These are phyloP conservation scores for Nepenthes gracilis DNA, from an alignment of 148 eudicot genomes.

Conservation along the genomic window DNA sequence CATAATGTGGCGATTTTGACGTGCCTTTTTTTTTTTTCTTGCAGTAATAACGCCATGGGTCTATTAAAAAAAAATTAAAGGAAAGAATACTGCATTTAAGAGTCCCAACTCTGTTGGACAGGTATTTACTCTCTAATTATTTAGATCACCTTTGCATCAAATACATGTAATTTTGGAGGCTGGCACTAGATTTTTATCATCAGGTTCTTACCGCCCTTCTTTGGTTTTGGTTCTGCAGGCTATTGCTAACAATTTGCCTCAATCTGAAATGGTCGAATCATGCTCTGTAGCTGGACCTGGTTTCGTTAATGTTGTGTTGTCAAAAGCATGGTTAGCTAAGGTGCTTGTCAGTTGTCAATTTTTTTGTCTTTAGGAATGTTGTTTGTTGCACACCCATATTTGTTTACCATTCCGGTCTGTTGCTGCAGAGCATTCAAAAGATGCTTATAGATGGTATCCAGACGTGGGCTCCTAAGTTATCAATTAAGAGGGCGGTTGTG, in stretches of 20 bases:
- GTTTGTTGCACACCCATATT: constrained; percentile 4
- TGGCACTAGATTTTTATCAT: not conserved
- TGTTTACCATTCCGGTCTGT: not conserved
- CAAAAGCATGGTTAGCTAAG: constrained; percentile 81
- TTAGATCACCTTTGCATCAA: not conserved
- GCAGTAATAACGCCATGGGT: constrained; percentile 87
- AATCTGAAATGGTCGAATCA: constrained; percentile 66
- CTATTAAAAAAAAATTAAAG: too few species aligned
- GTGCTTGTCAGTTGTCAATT: constrained; percentile 16
- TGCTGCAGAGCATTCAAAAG: constrained; percentile 61
- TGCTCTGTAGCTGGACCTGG: constrained; percentile 92
- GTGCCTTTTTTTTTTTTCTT: constrained; percentile 1
- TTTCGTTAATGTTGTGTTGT: constrained; percentile 67
- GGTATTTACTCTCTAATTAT: not conserved
- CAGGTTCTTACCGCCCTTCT: not conserved
- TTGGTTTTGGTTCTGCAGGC: constrained; percentile 31
- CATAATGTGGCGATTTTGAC: not conserved
- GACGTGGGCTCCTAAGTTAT: constrained; percentile 78
- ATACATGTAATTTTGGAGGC: not conserved
- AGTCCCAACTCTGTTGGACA: constrained; percentile 20
- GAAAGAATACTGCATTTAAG: constrained; percentile 22
- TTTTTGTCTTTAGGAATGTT: not conserved
- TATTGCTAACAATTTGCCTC: constrained; percentile 63
- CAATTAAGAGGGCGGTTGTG: constrained; percentile 63
- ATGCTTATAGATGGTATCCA: constrained; percentile 77